A percentile compares a stretch with the other conserved stretches of the same genome.
Evolutionary conservation across 768 basidiomycete genomes (phyloP).

Genomic region (Exsudoporus frostii): DNA sequence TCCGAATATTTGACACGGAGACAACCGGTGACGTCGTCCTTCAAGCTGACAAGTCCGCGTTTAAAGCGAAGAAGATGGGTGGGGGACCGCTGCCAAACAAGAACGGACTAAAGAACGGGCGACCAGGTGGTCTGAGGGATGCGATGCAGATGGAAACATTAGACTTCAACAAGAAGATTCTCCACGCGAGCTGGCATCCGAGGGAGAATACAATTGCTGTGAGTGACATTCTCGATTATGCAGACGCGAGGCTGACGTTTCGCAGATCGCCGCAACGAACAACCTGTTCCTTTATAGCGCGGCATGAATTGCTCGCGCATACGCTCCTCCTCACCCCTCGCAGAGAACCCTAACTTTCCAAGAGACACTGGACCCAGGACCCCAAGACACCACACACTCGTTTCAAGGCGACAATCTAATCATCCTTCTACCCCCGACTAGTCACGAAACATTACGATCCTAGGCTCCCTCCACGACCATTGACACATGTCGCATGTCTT

Average conservation of each 20-base stretch:
- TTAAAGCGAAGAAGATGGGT: constrained; percentile 99
- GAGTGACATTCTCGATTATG: constrained; percentile 31
- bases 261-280: constrained; percentile 85
- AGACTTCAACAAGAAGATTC: constrained; percentile 97
- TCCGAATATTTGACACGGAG: constrained; percentile 98
- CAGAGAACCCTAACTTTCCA: constrained; percentile 14
- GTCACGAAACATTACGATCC: constrained; percentile 26
- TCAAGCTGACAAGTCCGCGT: constrained; percentile 98
- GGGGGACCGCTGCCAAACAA: constrained; percentile 77
- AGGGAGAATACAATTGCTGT: constrained; percentile 97
- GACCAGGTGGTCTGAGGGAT: constrained; percentile 68
- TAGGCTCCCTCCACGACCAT: constrained; percentile 10
- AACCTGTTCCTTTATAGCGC: constrained; percentile 36
- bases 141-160: constrained; percentile 83
- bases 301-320: constrained; percentile 32
- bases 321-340: background rate
- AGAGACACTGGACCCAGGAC: constrained; percentile 12
- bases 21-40: constrained; percentile 85
- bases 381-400: constrained; percentile 15
- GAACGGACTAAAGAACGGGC: constrained; percentile 71
- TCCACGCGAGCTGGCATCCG: constrained; percentile 97
- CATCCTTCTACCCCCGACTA: constrained; percentile 9
- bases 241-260: constrained; percentile 6
- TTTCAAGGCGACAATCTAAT: constrained; percentile 30
- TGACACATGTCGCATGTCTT: constrained; percentile 26